These are phyloP conservation scores for Apiotrichum siamense DNA, from an alignment of 1,284 basidiomycete genomes.

Conservation along the genomic window DNA sequence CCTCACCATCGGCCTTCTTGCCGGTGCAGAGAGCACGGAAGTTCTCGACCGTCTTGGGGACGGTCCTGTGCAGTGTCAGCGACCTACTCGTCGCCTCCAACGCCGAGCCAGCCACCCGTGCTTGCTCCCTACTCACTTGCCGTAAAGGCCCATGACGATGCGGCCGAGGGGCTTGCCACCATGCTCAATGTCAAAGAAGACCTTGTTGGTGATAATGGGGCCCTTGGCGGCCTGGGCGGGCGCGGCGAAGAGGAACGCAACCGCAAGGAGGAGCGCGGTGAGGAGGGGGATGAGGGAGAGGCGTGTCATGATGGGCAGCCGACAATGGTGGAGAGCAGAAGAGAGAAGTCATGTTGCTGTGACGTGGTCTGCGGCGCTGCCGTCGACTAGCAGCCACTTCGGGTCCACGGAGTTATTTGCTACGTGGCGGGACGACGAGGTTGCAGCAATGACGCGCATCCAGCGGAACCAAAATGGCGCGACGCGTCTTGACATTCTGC, in stretches of 20 bases:
- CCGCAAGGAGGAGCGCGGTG: constrained; percentile 59
- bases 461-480: neutral
- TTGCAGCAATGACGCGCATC: neutral
- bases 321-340: neutral
- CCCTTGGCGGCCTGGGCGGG: constrained; percentile 44
- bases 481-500: neutral
- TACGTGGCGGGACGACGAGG: neutral
- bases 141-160: constrained; percentile 76
- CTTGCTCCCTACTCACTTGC: constrained; percentile 51
- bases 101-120: neutral
- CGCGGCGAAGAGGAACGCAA: constrained; percentile 47
- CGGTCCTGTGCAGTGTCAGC: constrained; percentile 58
- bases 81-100: too few relatives aligned
- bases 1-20: constrained; percentile 67
- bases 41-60: constrained; percentile 66
- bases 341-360: neutral
- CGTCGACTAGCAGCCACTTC: too few relatives aligned
- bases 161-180: constrained; percentile 76
- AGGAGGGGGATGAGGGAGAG: constrained; percentile 60
- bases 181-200: constrained; percentile 90
- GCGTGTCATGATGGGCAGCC: constrained; percentile 51
- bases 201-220: constrained; percentile 81
- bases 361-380: too few relatives aligned
- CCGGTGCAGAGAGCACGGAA: constrained; percentile 66
- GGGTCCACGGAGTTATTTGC: neutral